Conservation (phyloP, 345 rosid genomes). For the Salix arbutifolia region DNA sequence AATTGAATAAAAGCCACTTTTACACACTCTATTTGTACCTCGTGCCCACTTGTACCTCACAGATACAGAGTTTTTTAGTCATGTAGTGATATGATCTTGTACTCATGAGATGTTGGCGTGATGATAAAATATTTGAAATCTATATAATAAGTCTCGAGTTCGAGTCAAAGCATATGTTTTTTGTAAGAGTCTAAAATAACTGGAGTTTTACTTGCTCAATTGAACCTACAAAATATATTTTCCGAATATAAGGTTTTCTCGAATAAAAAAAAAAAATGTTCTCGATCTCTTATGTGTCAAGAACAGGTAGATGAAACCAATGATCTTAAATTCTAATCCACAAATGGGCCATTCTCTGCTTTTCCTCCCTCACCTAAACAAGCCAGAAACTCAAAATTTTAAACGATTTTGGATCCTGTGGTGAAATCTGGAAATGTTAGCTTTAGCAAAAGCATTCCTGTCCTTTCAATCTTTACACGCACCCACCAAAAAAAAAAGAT, state of each 20-base stretch:
- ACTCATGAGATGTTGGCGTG: too few relatives aligned
- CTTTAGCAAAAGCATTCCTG: conserved; percentile 1
- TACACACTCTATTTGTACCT: background rate
- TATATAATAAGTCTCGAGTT: too few relatives aligned
- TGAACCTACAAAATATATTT: too few relatives aligned
- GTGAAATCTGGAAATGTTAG: background rate
- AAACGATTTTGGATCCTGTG: background rate
- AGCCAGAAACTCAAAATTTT: background rate
- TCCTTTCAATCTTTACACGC: conserved; percentile 5
- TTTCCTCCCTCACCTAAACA: background rate
- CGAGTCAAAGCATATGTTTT: rapidly evolving
- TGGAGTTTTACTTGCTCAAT: too few relatives aligned
- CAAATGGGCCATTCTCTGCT: background rate
- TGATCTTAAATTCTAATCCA: background rate
- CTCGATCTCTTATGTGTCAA: background rate
- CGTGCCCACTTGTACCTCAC: background rate
- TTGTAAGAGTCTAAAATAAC: rapidly evolving
- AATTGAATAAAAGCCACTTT: background rate
- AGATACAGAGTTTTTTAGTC: background rate
- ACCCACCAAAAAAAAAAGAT: background rate
- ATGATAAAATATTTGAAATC: too few relatives aligned
- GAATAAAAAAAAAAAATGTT: background rate
- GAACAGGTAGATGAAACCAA: background rate
- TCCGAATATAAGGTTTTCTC: too few relatives aligned
- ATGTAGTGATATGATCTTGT: background rate